These are phyloP conservation scores for Pezicula rhizophila DNA, from an alignment of 2,329 filamentous ascomycete species.

Conservation along the genomic window DNA sequence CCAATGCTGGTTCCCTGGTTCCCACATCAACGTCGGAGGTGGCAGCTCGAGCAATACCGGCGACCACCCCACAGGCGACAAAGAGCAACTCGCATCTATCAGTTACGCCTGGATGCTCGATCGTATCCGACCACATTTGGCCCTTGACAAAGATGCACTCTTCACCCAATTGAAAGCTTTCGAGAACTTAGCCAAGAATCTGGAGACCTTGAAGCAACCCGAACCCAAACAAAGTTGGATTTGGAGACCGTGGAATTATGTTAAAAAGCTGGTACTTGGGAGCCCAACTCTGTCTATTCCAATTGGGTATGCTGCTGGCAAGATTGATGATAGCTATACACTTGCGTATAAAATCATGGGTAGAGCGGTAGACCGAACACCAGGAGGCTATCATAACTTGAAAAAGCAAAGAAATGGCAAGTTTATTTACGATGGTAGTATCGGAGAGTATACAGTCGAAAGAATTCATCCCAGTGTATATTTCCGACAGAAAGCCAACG, in stretches of 20 bases:
- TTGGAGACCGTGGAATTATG: not conserved
- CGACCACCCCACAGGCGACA: not conserved
- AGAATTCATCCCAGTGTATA: slow-evolving; percentile 1
- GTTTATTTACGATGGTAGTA: no score
- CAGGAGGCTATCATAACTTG: not conserved
- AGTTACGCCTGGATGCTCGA: not conserved
- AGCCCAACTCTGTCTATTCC: not conserved
- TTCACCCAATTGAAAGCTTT: not conserved
- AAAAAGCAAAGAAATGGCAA: no score
- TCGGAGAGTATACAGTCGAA: not conserved
- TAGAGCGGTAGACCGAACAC: slow-evolving; percentile 1
- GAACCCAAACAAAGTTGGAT: not conserved
- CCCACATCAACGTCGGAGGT: slow-evolving; percentile 1
- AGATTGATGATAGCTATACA: slow-evolving; percentile 5
- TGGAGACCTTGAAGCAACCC: not conserved
- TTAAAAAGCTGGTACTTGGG: not conserved
- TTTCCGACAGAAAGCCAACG: not conserved
- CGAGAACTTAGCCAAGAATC: not conserved
- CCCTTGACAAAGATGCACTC: not conserved
- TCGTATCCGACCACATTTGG: not conserved
- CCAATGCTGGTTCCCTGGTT: slow-evolving; percentile 2
- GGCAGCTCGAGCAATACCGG: not conserved
- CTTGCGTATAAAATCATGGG: slow-evolving; percentile 4
- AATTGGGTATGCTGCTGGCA: slow-evolving; percentile 3
- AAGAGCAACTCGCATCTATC: not conserved